Evolutionary conservation across 345 rosid genomes (phyloP).

Genomic region (Rhodomyrtus tomentosa): DNA sequence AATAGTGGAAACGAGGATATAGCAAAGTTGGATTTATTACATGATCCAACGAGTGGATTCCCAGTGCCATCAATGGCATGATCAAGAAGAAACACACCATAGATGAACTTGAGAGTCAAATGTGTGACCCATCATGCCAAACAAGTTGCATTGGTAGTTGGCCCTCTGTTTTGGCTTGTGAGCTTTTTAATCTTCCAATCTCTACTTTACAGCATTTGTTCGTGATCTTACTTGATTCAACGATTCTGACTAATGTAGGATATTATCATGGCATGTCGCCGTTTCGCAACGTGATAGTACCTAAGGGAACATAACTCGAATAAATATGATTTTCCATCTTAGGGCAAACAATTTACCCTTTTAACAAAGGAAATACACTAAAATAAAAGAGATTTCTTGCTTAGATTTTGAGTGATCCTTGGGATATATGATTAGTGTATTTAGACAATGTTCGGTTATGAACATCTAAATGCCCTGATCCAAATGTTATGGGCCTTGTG

Average conservation of each 20-base stretch:
- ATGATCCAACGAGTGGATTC: background rate
- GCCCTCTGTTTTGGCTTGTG: background rate
- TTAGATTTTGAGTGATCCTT: background rate
- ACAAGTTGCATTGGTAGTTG: background rate
- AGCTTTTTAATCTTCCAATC: background rate
- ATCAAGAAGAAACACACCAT: background rate
- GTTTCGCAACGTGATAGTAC: background rate
- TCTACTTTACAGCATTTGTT: background rate
- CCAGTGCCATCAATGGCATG: background rate
- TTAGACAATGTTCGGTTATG: background rate
- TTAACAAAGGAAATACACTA: background rate
- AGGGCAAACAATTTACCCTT: background rate
- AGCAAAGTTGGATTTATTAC: background rate
- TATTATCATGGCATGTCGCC: background rate
- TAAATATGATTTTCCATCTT: background rate
- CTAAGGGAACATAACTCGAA: background rate
- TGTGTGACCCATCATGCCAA: background rate
- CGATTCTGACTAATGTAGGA: background rate
- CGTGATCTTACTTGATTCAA: background rate
- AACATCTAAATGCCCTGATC: background rate
- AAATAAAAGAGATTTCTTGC: background rate
- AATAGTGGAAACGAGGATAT: background rate
- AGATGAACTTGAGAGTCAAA: background rate
- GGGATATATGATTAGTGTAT: background rate
- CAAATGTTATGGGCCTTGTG: background rate